Base-by-base conservation (phyloP, 176 grass and related monocot genomes). In the Musa beccarii region DNA sequence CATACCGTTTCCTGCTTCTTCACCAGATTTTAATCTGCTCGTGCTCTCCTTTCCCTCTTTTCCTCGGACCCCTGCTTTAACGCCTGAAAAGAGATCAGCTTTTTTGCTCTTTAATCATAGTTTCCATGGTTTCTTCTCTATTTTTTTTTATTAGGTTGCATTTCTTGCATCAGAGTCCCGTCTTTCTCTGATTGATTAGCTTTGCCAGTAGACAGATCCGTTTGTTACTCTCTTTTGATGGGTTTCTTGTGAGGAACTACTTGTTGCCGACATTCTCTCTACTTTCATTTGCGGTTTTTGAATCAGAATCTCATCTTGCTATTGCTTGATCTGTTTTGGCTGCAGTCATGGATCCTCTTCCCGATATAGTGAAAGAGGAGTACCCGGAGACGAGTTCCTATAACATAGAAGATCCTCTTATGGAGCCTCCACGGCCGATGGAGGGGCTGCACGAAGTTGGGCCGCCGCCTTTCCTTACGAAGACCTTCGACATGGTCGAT, bases 401-500 rank as follows among this genome's bases (percentile, higher is more conserved):
- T 22, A 4, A 17, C 54, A 1, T 43, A 29, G 53, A 59, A 53
- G 72, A 75, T 12, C 9, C 54, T 55, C 10, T 2, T 28, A 26
- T 26, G 1, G 73, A 75, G 15, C 23, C 16, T 75, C 73, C 73
- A 11, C 73, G 73, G 25, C 73, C 73, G 1, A 75, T 75, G 53
- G 54, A 75, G 8, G 73, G 54, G 1, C 73, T 75, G 73, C 73
- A 62, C 73, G 54, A 75, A 49, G 19, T 62, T 59, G 73, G 73
- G 2, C 73, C 73, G 73, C 73, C 73, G 54, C 73, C 73, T 59
- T 75, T 75, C 54, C 73, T 75, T 9, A 75, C 53, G 3, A 75
- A 75, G 73, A 75, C 73, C 23, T 75, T 43, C 54, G 73, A 75
- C 54, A 20, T 75, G 53, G 73, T 75, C 2, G 73, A 75, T 43